Evolutionary conservation across 202 grass and related monocot genomes (phyloP), one percentile per base, ranked within the genome.

Genomic region (Alloteropsis angusta): DNA sequence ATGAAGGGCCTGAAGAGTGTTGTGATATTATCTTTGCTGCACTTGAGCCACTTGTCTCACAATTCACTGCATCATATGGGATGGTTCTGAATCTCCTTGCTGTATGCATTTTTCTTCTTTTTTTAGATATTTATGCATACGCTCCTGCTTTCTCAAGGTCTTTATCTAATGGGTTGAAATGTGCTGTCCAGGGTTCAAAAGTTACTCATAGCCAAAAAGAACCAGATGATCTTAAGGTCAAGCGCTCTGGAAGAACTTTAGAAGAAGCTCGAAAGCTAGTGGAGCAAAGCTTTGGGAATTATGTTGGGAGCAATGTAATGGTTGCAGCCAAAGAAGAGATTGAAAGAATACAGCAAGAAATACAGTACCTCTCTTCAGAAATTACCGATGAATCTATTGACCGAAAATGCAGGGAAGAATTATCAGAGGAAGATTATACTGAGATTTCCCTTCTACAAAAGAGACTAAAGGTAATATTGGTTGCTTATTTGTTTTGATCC

Each of bases 1-100:
- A 90, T 87, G 95, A 92, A 78, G 95, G 91, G 68, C 86, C 91
- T 57, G 87, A 94, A 80, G 91, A 98, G 73, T 90, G 87, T 57
- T 98, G 89, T 64, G 92, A 94, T 4, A 55, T 98, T 81, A 87
- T 98, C 68, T 94, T 91, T 87, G 81, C 91, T 63, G 91, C 85
- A 53, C 82, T 98, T 80, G 91, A 94, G 68, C 95, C 95, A 68
- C 91, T 98, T 87, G 92, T 92, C 80, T 98, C 95, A 63, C 95
- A 98, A 80, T 98, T 98, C 83, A 98, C 89, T 3, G 91, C 95
- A 65, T 98, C 95, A 54, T 98, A 98, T 79, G 95, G 95, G 64
- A 94, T 98, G 95, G 95, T 98, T 90, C 89, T 98, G 87, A 98
- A 98, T 86, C 89, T 98, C 43, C 87, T 94, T 72, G 91, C 94